Evolutionary conservation across 495 filamentous ascomycete species (phyloP).

Genomic region (Neurospora intermedia): DNA sequence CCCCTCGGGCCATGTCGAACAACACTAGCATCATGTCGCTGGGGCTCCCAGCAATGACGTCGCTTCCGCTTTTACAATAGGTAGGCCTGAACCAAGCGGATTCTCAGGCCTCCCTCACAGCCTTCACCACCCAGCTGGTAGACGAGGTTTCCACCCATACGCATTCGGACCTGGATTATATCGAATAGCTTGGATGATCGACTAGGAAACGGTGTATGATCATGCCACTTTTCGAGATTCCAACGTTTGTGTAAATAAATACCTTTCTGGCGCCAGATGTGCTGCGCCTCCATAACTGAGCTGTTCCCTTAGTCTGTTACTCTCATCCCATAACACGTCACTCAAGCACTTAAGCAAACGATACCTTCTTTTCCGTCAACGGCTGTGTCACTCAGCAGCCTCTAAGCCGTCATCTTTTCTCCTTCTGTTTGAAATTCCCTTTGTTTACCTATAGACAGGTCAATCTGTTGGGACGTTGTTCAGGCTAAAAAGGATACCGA

Average conservation of each 20-base stretch:
- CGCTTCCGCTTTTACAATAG: neutral
- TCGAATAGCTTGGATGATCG: neutral
- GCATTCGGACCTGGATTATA: neutral
- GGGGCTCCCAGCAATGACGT: neutral
- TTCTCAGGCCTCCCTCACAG: neutral
- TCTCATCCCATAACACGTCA: neutral
- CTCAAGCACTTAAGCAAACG: neutral
- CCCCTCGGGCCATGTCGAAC: neutral
- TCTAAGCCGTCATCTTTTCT: neutral
- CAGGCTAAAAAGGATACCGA: neutral
- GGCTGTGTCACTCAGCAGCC: neutral
- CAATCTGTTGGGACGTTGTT: neutral
- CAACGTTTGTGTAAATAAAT: neutral
- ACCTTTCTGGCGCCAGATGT: neutral
- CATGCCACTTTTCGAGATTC: neutral
- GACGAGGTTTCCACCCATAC: neutral
- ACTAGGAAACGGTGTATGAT: neutral
- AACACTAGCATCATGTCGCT: neutral
- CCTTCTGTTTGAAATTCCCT: neutral
- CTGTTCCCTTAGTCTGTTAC: neutral
- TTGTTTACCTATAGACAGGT: neutral
- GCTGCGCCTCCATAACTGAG: neutral
- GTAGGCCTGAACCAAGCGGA: neutral
- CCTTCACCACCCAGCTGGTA: neutral
- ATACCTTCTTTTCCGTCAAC: neutral